A percentile compares a stretch with the other conserved stretches of the same genome.
Evolutionary conservation across 2,329 filamentous ascomycete genomes (phyloP).

Genomic region (Pseudogymnoascus sp.): DNA sequence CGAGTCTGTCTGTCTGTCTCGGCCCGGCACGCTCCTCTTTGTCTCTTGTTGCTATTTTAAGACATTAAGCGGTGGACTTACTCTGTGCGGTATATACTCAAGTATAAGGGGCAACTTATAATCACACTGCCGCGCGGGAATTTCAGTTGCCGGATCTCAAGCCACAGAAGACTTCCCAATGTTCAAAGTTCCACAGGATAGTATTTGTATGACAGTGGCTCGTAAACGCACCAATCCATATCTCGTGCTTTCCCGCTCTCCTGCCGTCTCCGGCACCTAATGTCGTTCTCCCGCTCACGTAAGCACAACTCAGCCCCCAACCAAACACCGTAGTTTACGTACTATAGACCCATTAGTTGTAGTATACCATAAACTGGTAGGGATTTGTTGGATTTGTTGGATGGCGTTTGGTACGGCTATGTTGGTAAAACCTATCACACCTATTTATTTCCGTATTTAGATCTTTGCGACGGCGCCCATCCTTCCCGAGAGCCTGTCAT

Average conservation of each 20-base stretch:
- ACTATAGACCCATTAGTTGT: not conserved
- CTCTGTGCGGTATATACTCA: not conserved
- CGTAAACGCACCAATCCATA: not conserved
- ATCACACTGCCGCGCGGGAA: not conserved
- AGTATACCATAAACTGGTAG: no score
- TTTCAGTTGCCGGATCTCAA: not conserved
- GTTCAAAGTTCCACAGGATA: not conserved
- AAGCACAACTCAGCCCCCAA: slow-evolving; percentile 5
- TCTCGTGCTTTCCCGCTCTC: not conserved
- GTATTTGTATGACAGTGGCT: not conserved
- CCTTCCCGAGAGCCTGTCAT: not conserved
- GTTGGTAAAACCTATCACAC: not conserved
- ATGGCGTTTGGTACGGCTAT: not conserved
- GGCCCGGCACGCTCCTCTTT: not conserved
- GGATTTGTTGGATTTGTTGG: no score
- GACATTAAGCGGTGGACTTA: not conserved
- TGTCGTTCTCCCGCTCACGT: not conserved
- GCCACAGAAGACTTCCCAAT: not conserved
- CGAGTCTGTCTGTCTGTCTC: not conserved
- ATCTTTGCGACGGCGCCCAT: not conserved
- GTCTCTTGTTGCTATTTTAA: slow-evolving; percentile 1
- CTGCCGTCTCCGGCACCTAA: not conserved
- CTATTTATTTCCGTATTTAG: slow-evolving; percentile 6
- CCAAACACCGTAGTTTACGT: slow-evolving; percentile 1
- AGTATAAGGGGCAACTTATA: not conserved